Conservation (phyloP, 1,284 basidiomycete species). For the Microbotryum silenes-acaulis region DNA sequence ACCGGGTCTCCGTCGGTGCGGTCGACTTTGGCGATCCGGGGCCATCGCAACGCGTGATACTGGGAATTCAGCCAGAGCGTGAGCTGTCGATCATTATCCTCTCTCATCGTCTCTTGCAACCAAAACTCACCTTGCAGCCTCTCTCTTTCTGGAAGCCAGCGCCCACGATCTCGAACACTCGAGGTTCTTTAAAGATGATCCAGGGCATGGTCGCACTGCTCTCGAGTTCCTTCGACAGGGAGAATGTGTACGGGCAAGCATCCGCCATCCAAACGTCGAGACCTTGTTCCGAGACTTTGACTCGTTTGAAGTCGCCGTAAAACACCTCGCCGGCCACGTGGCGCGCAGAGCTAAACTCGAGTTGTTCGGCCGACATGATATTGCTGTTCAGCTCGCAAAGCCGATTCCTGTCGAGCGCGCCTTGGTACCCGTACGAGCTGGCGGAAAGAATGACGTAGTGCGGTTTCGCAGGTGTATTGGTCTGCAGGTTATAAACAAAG, state of each 20-base stretch:
- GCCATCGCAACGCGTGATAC: constrained; percentile 75
- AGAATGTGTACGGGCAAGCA: constrained; percentile 19
- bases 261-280: constrained; percentile 16
- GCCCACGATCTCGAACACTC: constrained; percentile 66
- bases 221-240: constrained; percentile 10
- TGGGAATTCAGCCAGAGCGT: constrained; percentile 36
- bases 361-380: constrained; percentile 47
- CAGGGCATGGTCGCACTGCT: constrained; percentile 48
- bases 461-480: constrained; percentile 40
- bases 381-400: constrained; percentile 63
- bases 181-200: constrained; percentile 54
- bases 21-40: constrained; percentile 44
- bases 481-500: not conserved
- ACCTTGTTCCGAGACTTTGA: constrained; percentile 37
- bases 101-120: no score
- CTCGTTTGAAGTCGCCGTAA: constrained; percentile 34
- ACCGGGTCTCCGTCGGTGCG: constrained; percentile 13
- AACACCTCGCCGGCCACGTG: constrained; percentile 10
- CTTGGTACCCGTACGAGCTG: constrained; percentile 55
- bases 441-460: constrained; percentile 65
- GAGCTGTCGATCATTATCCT: not conserved
- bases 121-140: constrained; percentile 43
- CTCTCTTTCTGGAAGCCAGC: constrained; percentile 54
- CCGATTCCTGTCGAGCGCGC: constrained; percentile 49
- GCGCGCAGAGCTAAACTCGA: constrained; percentile 17